phyloP scores from a whole-genome alignment of 2,329 filamentous ascomycete genomes.

The Aspergillus pseudoglaucus region DNA sequence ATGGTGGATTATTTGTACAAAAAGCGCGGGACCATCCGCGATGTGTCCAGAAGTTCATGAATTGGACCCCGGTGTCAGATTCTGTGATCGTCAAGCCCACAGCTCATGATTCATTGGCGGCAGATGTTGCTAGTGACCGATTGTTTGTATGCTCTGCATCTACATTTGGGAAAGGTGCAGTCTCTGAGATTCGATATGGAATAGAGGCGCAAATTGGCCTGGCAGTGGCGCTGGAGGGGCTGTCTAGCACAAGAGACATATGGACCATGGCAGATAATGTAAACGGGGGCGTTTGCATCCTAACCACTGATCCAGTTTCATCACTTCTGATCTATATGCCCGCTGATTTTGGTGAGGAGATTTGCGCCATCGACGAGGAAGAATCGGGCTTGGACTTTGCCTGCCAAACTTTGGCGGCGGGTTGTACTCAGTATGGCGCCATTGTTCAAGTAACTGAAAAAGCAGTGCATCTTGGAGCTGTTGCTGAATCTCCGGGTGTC shows the following conservation, averaged over 20 bases:
- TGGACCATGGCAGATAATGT: slow-evolving; percentile 37
- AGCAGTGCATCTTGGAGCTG: slow-evolving; percentile 27
- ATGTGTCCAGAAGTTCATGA: slow-evolving; percentile 56
- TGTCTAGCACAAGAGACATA: slow-evolving; percentile 35
- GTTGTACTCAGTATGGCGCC: slow-evolving; percentile 26
- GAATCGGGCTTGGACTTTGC: slow-evolving; percentile 36
- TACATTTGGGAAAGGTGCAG: slow-evolving; percentile 51
- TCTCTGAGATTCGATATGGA: slow-evolving; percentile 65
- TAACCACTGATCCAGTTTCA: slow-evolving; percentile 38
- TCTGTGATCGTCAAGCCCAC: slow-evolving; percentile 25
- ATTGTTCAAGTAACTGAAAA: slow-evolving; percentile 39
- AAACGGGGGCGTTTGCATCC: slow-evolving; percentile 29
- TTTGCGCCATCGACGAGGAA: slow-evolving; percentile 33
- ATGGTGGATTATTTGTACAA: slow-evolving; percentile 70
- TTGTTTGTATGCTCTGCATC: slow-evolving; percentile 63
- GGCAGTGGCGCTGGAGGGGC: slow-evolving; percentile 34
- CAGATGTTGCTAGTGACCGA: slow-evolving; percentile 42
- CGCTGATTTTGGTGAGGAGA: slow-evolving; percentile 30
- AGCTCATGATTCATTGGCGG: slow-evolving; percentile 8
- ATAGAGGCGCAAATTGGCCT: slow-evolving; percentile 60
- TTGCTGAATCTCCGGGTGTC: slow-evolving; percentile 14
- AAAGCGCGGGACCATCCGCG: slow-evolving; percentile 50
- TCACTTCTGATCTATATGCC: slow-evolving; percentile 35
- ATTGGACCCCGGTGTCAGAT: slow-evolving; percentile 53
- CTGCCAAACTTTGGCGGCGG: slow-evolving; percentile 39